These are phyloP conservation scores for Gaeumannomyces tritici DNA, from an alignment of 2,329 filamentous ascomycete genomes.

Conservation along the genomic window DNA sequence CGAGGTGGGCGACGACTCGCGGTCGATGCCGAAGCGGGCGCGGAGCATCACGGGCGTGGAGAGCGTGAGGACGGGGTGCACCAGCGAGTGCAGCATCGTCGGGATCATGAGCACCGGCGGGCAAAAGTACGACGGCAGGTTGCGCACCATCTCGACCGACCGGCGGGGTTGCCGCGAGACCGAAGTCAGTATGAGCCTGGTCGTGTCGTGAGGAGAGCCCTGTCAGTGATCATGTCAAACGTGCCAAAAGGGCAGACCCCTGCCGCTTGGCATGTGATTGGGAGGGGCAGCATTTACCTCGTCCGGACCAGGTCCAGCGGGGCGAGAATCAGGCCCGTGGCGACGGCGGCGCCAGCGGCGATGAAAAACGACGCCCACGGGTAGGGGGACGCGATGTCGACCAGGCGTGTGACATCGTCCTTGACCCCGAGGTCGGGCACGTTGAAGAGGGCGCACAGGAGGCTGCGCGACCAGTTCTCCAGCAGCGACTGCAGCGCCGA, in stretches of 20 bases:
- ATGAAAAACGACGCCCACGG: slow-evolving; percentile 75
- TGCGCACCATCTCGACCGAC: slow-evolving; percentile 66
- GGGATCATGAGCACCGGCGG: slow-evolving; percentile 63
- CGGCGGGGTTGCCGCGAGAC: slow-evolving; percentile 65
- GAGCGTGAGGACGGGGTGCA: slow-evolving; percentile 74
- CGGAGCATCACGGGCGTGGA: slow-evolving; percentile 80
- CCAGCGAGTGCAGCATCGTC: slow-evolving; percentile 76
- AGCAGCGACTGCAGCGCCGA: slow-evolving; percentile 75
- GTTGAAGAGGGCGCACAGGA: slow-evolving; percentile 84
- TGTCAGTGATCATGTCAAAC: slow-evolving; percentile 18
- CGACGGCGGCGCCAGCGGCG: slow-evolving; percentile 51
- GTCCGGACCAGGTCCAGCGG: slow-evolving; percentile 88
- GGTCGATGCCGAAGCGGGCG: slow-evolving; percentile 75
- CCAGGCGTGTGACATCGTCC: slow-evolving; percentile 67
- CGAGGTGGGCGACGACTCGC: slow-evolving; percentile 66
- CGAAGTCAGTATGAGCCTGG: slow-evolving; percentile 72
- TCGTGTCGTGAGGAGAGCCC: too few species aligned
- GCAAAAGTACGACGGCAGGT: slow-evolving; percentile 69
- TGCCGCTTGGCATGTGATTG: not conserved
- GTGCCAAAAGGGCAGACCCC: not conserved
- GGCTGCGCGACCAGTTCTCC: slow-evolving; percentile 84
- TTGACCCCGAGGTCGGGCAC: slow-evolving; percentile 74
- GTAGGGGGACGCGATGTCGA: slow-evolving; percentile 65
- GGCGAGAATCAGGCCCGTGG: slow-evolving; percentile 71
- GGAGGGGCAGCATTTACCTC: slow-evolving; percentile 30